Percentiles rank a stretch among this genome's conserved stretches.
phyloP scores from a whole-genome alignment of 768 basidiomycete species.

The Suillus clintonianus region DNA sequence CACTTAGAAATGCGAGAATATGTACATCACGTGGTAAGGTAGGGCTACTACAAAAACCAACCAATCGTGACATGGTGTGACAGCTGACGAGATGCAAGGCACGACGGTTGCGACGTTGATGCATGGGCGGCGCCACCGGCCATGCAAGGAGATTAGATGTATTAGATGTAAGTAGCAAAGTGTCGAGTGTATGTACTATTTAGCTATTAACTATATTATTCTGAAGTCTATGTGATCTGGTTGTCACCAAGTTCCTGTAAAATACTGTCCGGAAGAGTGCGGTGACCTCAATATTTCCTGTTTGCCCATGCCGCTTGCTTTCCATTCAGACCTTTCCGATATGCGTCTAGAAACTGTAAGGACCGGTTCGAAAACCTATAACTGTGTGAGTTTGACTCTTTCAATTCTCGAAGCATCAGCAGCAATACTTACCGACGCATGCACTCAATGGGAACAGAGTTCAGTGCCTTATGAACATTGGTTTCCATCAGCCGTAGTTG shows the following conservation, averaged over 20 bases:
- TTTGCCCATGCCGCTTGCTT: constrained; percentile 14
- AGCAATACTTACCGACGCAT: constrained; percentile 20
- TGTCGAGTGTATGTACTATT: too few species aligned
- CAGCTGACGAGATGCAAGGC: neutral
- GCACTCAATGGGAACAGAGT: constrained; percentile 23
- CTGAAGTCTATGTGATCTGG: too few species aligned
- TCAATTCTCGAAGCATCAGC: too few species aligned
- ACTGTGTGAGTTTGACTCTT: neutral
- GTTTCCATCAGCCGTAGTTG: too few species aligned
- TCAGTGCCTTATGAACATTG: constrained; percentile 32
- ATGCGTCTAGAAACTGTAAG: constrained; percentile 23
- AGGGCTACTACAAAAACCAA: neutral
- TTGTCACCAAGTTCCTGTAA: too few species aligned
- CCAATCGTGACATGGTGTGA: neutral
- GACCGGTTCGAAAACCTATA: constrained; percentile 8
- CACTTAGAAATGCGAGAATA: too few species aligned
- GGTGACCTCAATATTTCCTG: too few species aligned
- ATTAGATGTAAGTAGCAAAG: too few species aligned
- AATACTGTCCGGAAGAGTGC: too few species aligned
- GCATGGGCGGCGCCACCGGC: neutral
- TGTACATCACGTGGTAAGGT: too few species aligned
- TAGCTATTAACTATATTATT: too few species aligned
- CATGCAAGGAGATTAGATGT: neutral
- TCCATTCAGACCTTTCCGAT: constrained; percentile 17
- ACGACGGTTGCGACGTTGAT: too few species aligned